These are phyloP conservation scores for Colletotrichum agaves DNA, from an alignment of 2,329 filamentous ascomycete genomes.

Conservation along the genomic window DNA sequence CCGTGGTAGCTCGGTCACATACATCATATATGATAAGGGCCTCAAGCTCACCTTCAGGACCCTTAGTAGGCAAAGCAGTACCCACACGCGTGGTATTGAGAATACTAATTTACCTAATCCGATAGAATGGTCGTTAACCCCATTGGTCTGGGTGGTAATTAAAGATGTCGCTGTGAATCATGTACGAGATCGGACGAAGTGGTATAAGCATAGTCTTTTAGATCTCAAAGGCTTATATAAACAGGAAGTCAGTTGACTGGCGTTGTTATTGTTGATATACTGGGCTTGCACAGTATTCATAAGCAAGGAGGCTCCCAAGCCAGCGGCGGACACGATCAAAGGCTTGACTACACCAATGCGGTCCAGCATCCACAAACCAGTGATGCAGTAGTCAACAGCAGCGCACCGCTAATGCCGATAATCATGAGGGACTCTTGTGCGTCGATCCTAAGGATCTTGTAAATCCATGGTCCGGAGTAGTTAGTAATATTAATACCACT, in stretches of 20 bases:
- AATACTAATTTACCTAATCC: too few species aligned
- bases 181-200: too few species aligned
- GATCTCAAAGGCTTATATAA: too few species aligned
- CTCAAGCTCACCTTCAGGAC: too few species aligned
- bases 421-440: slow-evolving; percentile 59
- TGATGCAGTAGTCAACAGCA: slow-evolving; percentile 59
- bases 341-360: slow-evolving; percentile 59
- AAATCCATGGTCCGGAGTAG: slow-evolving; percentile 51
- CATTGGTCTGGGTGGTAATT: too few species aligned
- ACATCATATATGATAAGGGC: too few species aligned
- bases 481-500: slow-evolving; percentile 52
- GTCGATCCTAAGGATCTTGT: slow-evolving; percentile 54
- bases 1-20: too few species aligned
- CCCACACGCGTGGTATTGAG: too few species aligned
- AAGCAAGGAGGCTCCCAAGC: slow-evolving; percentile 41
- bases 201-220: too few species aligned
- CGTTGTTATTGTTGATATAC: slow-evolving; percentile 41
- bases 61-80: too few species aligned
- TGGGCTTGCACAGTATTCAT: slow-evolving; percentile 44
- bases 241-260: slow-evolving; percentile 31
- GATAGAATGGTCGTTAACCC: too few species aligned
- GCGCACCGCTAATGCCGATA: slow-evolving; percentile 60
- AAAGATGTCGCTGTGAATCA: too few species aligned
- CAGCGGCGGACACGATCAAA: slow-evolving; percentile 53
- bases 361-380: slow-evolving; percentile 58